Evolutionary conservation across 768 basidiomycete species (phyloP), one percentile per base, ranked within the genome.

Genomic region (Hirschioporus abietinus): DNA sequence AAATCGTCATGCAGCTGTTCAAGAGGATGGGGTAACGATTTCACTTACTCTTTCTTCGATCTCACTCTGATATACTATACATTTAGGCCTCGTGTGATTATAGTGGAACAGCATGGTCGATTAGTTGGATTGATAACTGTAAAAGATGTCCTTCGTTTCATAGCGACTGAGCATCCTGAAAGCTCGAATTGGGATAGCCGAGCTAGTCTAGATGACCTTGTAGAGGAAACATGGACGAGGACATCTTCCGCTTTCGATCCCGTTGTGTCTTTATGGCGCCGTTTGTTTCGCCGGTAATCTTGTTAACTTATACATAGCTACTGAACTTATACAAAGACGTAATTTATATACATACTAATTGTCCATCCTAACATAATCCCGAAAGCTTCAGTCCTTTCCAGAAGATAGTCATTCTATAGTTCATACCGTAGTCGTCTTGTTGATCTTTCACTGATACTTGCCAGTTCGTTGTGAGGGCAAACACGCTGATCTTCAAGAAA

Each of bases 1-100:
- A 99, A 76, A 95, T 98, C 65, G 94, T 96, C 8, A 94, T 97
- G 91, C 95, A 99, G 74, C 79, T 99, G 27, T 99, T 99, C 83
- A 93, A 96, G 74, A 86, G 94, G 60, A 93, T 99, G 91, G 97
- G 97, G 97, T 97, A 73, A 71, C 93, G 3, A 20, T 82, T 17
- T 0, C 18, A 20, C 63, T 62, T 25, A 42, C 27, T 60, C 52
- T 36, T 66, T 34, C 23, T 12, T 12, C 8, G 5, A 34, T 35
- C 10, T n/a, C 42, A 63, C 25, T 27, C 42, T 70, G 59, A 58
- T 63, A 23, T 35, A 42, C 61, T n/a, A n/a, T 42, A 66, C 4
- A 69, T 30, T 30, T 30, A 99, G 96, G 8, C 97, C 97, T 0
- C 91, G 96, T 27, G 92, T 96, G n/a, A 96, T 99, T 66, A 83